Base-by-base conservation (phyloP, 495 filamentous ascomycete species). In the Daldinia concentrica region DNA sequence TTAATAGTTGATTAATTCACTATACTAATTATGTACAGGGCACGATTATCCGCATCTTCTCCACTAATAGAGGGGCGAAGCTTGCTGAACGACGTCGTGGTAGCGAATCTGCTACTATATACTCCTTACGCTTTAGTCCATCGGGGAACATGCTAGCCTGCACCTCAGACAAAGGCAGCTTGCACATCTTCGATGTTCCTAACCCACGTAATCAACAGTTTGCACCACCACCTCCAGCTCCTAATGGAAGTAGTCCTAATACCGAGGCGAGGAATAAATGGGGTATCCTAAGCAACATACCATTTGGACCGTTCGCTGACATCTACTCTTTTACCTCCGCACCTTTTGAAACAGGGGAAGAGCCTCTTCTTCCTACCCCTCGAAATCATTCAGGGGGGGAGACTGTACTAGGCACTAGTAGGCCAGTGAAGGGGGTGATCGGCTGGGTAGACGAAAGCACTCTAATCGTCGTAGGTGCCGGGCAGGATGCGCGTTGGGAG, bases 91-190 rank as follows among this genome's bases (percentile, higher is more conserved):
- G 97, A 45, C 90, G 95, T 26, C 89, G 95, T 6, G 95, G 95
- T 24, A 90, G 95, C 29, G 95, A 99, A 72, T 91, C 89, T 54
- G 94, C 95, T 22, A 86, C 88, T 22, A 91, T 98, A 73, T 97
- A 92, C 82, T 93, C 91, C 6, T 82, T 99, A 14, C 89, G 92
- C 26, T 93, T 98, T 75, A 95, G 90, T 32, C 95, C 95, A 0
- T 89, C 88, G 8, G 91, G 90, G 52, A 86, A 84, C 39, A 82
- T 92, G 69, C 85, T 98, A 14, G 95, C 95, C 19, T 93, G 94
- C 58, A 98, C 96, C n/a, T 97, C 93, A 26, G 95, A 99, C 82
- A 99, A 98, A 78, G 93, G 90, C 5, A 99, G 93, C 3, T 81
- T 99, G 17, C 95, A 99, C 79, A 88, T 99, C 43, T 99, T 98